Conservation (phyloP, 2,329 filamentous ascomycete species). For the Colletotrichum falcatum region DNA sequence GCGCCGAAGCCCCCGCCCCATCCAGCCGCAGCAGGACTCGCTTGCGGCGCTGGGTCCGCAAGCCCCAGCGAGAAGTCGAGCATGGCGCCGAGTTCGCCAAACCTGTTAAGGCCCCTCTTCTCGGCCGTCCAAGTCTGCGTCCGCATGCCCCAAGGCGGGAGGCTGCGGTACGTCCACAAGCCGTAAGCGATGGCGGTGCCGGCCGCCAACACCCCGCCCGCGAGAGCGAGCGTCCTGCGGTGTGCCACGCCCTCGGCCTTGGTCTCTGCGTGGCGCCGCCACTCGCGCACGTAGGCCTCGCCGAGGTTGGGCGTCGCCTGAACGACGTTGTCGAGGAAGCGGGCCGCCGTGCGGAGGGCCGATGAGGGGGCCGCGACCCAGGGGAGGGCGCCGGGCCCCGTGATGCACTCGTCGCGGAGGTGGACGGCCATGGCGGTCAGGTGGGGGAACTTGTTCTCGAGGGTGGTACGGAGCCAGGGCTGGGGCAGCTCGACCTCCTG, state of each 20-base stretch:
- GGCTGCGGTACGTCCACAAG: conserved; percentile 53
- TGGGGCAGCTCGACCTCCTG: conserved; percentile 62
- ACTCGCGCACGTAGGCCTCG: conserved; percentile 51
- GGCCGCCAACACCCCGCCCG: conserved; percentile 51
- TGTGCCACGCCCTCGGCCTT: conserved; percentile 46
- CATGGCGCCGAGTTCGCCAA: conserved; percentile 62
- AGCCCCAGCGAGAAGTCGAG: conserved; percentile 47
- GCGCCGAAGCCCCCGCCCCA: conserved; percentile 19
- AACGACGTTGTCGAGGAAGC: conserved; percentile 52
- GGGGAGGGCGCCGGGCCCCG: conserved; percentile 44
- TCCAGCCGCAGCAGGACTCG: conserved; percentile 17
- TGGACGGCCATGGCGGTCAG: conserved; percentile 49
- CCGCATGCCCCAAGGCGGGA: conserved; percentile 60
- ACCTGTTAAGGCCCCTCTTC: conserved; percentile 53
- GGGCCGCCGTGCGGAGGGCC: conserved; percentile 44
- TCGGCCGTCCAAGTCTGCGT: conserved; percentile 57
- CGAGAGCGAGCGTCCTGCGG: conserved; percentile 48
- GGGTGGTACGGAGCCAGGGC: conserved; percentile 53
- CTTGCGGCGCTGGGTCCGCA: conserved; percentile 17
- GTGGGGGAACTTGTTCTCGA: conserved; percentile 45
- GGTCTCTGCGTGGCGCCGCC: conserved; percentile 52
- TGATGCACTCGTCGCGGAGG: conserved; percentile 45
- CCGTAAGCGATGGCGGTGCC: conserved; percentile 56
- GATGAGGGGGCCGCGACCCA: conserved; percentile 44
- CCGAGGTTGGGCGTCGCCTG: conserved; percentile 52